Evolutionary conservation across 2,329 filamentous ascomycete genomes (phyloP).

Genomic region (Hypoxylon rubiginosum): DNA sequence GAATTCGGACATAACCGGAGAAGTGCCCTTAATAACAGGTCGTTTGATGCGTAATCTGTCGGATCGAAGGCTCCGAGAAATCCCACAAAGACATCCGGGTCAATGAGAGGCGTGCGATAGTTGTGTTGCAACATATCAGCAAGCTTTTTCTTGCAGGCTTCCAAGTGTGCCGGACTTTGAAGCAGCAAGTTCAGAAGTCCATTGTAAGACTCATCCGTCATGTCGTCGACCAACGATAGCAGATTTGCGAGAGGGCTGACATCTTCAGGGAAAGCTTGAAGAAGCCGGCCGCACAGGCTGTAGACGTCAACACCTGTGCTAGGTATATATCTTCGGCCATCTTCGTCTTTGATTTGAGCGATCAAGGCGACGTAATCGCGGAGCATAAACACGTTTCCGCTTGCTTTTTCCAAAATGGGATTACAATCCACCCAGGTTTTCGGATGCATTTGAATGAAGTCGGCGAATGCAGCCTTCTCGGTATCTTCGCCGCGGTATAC

Average conservation of each 20-base stretch:
- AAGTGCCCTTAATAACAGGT: neutral
- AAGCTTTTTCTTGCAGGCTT: neutral
- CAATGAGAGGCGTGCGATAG: neutral
- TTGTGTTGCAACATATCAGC: neutral
- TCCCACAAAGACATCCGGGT: neutral
- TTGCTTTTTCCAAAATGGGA: neutral
- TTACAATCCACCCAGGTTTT: neutral
- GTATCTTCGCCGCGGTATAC: neutral
- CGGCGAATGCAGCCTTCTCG: slow-evolving; percentile 1
- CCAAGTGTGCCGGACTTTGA: neutral
- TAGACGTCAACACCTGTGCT: neutral
- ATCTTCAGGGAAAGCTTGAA: neutral
- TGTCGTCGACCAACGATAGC: neutral
- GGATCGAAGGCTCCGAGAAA: neutral
- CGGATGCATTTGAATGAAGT: neutral
- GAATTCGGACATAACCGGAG: neutral
- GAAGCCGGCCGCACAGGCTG: neutral
- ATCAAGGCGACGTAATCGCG: neutral
- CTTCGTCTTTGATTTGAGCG: neutral
- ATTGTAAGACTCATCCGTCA: neutral
- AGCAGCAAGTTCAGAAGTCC: neutral
- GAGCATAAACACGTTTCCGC: neutral
- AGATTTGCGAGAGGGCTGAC: neutral
- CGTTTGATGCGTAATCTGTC: neutral
- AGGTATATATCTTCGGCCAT: neutral